Percentiles rank a stretch among this genome's conserved stretches.
phyloP scores from a whole-genome alignment of 257 asterid species.

The Catharanthus roseus region DNA sequence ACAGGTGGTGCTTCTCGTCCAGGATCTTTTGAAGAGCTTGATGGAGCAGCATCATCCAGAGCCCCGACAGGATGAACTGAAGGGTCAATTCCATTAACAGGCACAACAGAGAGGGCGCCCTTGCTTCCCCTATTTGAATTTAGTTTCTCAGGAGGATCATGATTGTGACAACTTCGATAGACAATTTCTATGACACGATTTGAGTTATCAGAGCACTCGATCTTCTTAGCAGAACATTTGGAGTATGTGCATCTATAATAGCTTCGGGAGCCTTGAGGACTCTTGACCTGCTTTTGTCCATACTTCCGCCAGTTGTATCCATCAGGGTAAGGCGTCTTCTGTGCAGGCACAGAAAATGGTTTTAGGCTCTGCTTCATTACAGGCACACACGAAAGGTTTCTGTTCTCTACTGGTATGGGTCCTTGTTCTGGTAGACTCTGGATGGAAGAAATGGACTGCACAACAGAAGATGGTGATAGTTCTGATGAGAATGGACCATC shows the following conservation, averaged over 20 bases:
- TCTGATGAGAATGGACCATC: constrained; percentile 38
- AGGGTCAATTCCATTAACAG: constrained; percentile 32
- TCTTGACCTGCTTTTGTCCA: constrained; percentile 95
- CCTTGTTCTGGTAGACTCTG: constrained; percentile 38
- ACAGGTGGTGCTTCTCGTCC: constrained; percentile 27
- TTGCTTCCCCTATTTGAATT: constrained; percentile 43
- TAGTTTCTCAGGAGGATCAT: constrained; percentile 70
- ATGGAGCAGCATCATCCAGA: constrained; percentile 32
- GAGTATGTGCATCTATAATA: constrained; percentile 85
- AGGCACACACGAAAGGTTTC: constrained; percentile 19
- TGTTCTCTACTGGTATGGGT: constrained; percentile 25
- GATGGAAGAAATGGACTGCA: constrained; percentile 39
- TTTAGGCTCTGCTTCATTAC: constrained; percentile 33
- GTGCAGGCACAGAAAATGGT: constrained; percentile 35
- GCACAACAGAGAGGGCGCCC: constrained; percentile 31
- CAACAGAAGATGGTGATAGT: constrained; percentile 37
- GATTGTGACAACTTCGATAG: constrained; percentile 76
- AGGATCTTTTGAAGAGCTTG: constrained; percentile 41
- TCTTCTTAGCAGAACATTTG: constrained; percentile 76
- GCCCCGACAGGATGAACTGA: constrained; percentile 22
- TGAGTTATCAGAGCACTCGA: constrained; percentile 66
- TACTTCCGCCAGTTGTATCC: constrained; percentile 98
- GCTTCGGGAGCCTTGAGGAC: constrained; percentile 93
- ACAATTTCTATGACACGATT: constrained; percentile 57
- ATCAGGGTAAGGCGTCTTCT: constrained; percentile 48